Conservation (phyloP, 2,329 filamentous ascomycete genomes). For the Diplodia scrobiculata region DNA sequence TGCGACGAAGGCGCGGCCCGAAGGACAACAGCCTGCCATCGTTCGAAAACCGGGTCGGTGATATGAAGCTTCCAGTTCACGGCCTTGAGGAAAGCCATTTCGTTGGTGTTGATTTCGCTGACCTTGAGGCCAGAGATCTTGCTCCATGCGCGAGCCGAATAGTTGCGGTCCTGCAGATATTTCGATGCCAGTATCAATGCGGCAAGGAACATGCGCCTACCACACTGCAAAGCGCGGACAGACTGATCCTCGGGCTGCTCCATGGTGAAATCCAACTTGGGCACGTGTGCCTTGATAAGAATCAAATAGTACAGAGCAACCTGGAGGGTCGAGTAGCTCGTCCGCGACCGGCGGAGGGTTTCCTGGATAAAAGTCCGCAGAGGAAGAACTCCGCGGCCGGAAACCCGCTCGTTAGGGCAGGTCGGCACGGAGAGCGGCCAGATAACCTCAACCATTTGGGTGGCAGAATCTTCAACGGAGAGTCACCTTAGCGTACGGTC, state of each 20-base stretch:
- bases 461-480: conserved; percentile 79
- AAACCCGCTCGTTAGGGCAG: conserved; percentile 64
- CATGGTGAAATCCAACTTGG: conserved; percentile 79
- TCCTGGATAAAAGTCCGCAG: conserved; percentile 97
- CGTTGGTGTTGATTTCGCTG: conserved; percentile 93
- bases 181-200: conserved; percentile 95
- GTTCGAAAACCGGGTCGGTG: conserved; percentile 81
- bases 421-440: conserved; percentile 88
- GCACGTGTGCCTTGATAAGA: conserved; percentile 87
- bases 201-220: conserved; percentile 94
- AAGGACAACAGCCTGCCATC: conserved; percentile 91
- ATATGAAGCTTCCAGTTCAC: conserved; percentile 97
- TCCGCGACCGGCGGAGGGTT: conserved; percentile 89
- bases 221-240: conserved; percentile 84
- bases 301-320: conserved; percentile 96
- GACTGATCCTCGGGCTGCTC: conserved; percentile 76
- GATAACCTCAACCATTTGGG: conserved; percentile 94
- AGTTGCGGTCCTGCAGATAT: conserved; percentile 97
- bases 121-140: conserved; percentile 97
- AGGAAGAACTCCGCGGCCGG: conserved; percentile 76
- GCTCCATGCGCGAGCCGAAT: conserved; percentile 95
- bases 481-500: conserved; percentile 32
- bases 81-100: conserved; percentile 84
- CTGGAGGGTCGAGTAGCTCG: conserved; percentile 95
- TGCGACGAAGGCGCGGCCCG: conserved; percentile 47